Base-by-base conservation (phyloP, 805 yeast genomes). In the Brettanomyces naardenensis region DNA sequence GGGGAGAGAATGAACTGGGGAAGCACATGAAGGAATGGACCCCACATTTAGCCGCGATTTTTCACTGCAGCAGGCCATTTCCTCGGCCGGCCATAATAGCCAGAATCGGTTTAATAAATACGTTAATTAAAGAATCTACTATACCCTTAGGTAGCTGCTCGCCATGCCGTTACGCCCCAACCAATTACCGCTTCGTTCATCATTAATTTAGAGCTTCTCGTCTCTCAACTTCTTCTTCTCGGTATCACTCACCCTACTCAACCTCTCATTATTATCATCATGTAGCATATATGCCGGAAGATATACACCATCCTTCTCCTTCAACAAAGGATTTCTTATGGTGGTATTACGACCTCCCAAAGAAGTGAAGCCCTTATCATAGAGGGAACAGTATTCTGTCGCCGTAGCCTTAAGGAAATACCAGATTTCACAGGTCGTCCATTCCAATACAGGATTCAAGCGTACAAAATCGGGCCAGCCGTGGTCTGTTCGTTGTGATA, bases 401-500 rank as follows among this genome's bases (percentile, higher is more conserved):
- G 68, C 53, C 17, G 75, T 63, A 18, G 62, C 71, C 17, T 76
- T 59, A 35, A 90, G 59, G 52, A 90, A 89, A 46, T 75, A 75
- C 98, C 98, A 92, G 3, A 92, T 69, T 40, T 88, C 85, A 17
- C 72, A 70, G 47, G 85, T 82, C 29, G 73, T 73, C 97, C 97
- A 92, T 39, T 84, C 84, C 31, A 92, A 66, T 5, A 92, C 77
- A 0, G 98, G 97, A 51, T 89, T 95, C 4, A 89, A 65, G 35
- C 98, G 62, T 44, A 80, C 60, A 53, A 92, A 90, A 20, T 68
- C 62, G 4, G 98, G 98, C 97, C 97, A 92, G 41, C 87, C 78
- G 41, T 78, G 80, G 52, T 90, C 96, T 0, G 98, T 92, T 28
- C 52, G 59, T 52, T 87, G 94, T 37, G 85, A 71, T 32, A 72